Percentiles rank a stretch among this genome's conserved stretches.
Evolutionary conservation across 345 rosid genomes (phyloP).

Genomic region (Syzygium grande): DNA sequence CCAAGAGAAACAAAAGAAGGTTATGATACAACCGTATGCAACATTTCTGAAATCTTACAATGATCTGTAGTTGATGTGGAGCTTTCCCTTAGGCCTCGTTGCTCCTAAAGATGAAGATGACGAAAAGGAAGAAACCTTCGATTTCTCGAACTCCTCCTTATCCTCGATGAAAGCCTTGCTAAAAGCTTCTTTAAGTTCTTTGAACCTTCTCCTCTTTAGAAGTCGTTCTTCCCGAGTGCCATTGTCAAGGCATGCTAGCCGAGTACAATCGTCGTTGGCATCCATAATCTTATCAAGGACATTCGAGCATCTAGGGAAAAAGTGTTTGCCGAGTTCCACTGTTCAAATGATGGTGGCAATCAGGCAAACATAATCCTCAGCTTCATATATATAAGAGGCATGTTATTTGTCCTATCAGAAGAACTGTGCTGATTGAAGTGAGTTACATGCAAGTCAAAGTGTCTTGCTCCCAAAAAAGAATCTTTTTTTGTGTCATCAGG

Average conservation of each 20-base stretch:
- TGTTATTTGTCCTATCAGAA: not conserved
- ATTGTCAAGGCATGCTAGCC: constrained; percentile 42
- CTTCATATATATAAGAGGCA: not conserved
- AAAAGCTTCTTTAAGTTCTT: constrained; percentile 53
- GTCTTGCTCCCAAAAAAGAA: not conserved
- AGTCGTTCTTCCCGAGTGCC: constrained; percentile 42
- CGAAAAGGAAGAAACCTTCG: constrained; percentile 35
- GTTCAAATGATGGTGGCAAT: not conserved
- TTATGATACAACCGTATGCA: not conserved
- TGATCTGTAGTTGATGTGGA: not conserved
- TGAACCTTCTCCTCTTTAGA: constrained; percentile 43
- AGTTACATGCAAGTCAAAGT: not conserved
- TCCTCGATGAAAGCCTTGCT: constrained; percentile 55
- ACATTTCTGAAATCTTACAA: not conserved
- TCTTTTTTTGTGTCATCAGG: not conserved
- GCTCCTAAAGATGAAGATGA: constrained; percentile 9
- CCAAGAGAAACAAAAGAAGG: not conserved
- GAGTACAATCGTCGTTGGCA: constrained; percentile 38
- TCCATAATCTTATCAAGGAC: constrained; percentile 74
- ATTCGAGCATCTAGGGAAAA: constrained; percentile 65
- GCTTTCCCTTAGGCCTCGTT: not conserved
- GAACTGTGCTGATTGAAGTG: not conserved
- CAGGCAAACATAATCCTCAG: not conserved
- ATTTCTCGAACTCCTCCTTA: constrained; percentile 41
- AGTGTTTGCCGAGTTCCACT: constrained; percentile 73